Evolutionary conservation across 768 basidiomycete genomes (phyloP).

Genomic region (Pisolithus microcarpus): DNA sequence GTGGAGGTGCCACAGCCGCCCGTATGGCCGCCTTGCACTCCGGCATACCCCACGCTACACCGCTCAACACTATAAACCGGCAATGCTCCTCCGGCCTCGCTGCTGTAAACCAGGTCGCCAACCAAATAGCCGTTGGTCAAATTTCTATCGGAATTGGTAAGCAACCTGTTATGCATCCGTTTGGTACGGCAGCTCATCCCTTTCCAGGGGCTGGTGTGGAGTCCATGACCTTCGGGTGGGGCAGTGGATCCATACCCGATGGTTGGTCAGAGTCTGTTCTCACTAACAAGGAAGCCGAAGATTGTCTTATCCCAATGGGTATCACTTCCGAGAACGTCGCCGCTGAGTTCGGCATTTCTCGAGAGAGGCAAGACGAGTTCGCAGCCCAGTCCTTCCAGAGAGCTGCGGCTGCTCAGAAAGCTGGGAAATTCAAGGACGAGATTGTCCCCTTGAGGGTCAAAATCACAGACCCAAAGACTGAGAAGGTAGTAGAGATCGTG

Average conservation of each 20-base stretch:
- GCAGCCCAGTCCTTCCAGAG: slow-evolving; percentile 81
- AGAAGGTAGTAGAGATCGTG: slow-evolving; percentile 55
- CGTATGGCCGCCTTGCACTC: slow-evolving; percentile 87
- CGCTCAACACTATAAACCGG: slow-evolving; percentile 80
- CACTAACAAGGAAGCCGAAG: slow-evolving; percentile 59
- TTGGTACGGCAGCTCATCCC: slow-evolving; percentile 3
- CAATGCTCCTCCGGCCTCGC: slow-evolving; percentile 88
- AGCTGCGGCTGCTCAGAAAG: slow-evolving; percentile 73
- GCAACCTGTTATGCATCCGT: slow-evolving; percentile 16
- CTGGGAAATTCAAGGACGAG: slow-evolving; percentile 76
- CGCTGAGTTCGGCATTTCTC: slow-evolving; percentile 63
- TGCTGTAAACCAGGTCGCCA: slow-evolving; percentile 77
- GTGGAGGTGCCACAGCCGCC: slow-evolving; percentile 55
- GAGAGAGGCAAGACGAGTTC: slow-evolving; percentile 74
- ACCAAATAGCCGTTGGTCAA: slow-evolving; percentile 68
- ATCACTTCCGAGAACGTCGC: slow-evolving; percentile 93
- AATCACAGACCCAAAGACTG: slow-evolving; percentile 66
- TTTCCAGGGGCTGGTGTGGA: slow-evolving; percentile 75
- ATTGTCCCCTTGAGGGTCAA: slow-evolving; percentile 75
- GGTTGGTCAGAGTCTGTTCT: slow-evolving; percentile 61
- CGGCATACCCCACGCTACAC: slow-evolving; percentile 70
- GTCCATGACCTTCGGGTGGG: slow-evolving; percentile 81
- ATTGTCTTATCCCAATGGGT: slow-evolving; percentile 86
- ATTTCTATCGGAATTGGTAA: slow-evolving; percentile 86
- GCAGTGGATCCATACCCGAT: slow-evolving; percentile 47